These are phyloP conservation scores for Saccharomycopsis olivae DNA, from an alignment of 805 yeast species.

Conservation along the genomic window DNA sequence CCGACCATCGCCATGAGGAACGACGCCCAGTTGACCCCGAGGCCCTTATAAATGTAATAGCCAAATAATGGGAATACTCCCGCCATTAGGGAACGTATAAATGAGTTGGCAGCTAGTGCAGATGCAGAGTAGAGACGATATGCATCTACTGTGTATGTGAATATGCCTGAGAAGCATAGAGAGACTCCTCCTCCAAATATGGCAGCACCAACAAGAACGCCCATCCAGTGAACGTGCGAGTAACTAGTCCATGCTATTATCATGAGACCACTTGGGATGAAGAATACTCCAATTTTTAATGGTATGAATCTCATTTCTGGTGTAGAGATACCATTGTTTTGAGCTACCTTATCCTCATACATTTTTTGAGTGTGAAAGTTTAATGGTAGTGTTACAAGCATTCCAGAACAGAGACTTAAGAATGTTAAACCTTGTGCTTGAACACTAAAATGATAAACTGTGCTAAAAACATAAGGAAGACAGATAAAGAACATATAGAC, in stretches of 20 bases:
- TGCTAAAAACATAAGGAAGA: constrained; percentile 44
- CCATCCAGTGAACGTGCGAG: constrained; percentile 45
- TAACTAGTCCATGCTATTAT: constrained; percentile 70
- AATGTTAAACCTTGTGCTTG: constrained; percentile 51
- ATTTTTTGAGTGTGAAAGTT: constrained; percentile 33
- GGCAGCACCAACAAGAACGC: constrained; percentile 51
- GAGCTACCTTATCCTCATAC: constrained; percentile 28
- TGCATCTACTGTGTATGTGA: constrained; percentile 61
- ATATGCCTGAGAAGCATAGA: constrained; percentile 58
- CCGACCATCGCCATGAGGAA: constrained; percentile 52
- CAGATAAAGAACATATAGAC: constrained; percentile 53
- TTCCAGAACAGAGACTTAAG: constrained; percentile 46
- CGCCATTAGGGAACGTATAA: constrained; percentile 57
- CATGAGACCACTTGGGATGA: constrained; percentile 49
- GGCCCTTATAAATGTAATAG: constrained; percentile 37
- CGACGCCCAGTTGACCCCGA: constrained; percentile 67
- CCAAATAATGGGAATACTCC: constrained; percentile 63
- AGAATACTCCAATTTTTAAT: constrained; percentile 37
- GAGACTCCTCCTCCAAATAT: constrained; percentile 50
- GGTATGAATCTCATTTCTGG: constrained; percentile 54
- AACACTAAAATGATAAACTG: constrained; percentile 33
- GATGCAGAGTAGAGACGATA: constrained; percentile 60
- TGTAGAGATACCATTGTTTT: constrained; percentile 42
- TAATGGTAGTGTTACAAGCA: constrained; percentile 36
- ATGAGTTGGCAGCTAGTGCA: constrained; percentile 52